phyloP scores from a whole-genome alignment of 169 alveolate species.

The Plasmodium fragile region DNA sequence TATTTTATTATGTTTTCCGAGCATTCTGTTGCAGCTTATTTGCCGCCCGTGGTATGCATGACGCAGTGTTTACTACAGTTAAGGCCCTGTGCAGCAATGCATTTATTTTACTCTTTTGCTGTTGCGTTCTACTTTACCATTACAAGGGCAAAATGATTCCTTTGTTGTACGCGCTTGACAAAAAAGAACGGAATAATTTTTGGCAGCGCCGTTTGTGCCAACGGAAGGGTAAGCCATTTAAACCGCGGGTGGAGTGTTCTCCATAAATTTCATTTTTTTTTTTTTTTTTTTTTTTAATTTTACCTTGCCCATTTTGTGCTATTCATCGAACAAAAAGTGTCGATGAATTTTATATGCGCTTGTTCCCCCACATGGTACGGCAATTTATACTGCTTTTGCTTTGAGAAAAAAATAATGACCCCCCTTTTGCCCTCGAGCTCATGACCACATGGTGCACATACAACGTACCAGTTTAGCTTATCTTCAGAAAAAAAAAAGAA shows the following conservation, averaged over 20 bases:
- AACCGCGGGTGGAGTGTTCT: neutral
- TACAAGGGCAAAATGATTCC: neutral
- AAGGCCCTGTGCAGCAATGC: neutral
- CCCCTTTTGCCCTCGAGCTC: neutral
- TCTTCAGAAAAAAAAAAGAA: neutral
- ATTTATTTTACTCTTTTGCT: neutral
- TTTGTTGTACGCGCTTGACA: neutral
- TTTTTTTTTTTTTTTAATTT: too few species aligned
- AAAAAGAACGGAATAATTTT: neutral
- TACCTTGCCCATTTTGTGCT: neutral
- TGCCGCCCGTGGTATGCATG: neutral
- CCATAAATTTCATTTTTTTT: neutral
- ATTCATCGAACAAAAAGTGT: neutral
- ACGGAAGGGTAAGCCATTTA: neutral
- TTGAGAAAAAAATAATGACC: neutral
- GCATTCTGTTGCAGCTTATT: neutral
- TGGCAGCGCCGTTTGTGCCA: neutral
- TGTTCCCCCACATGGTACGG: neutral
- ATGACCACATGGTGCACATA: neutral
- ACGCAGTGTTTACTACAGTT: neutral
- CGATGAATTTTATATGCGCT: neutral
- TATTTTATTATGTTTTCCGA: neutral
- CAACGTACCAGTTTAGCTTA: neutral
- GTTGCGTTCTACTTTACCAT: neutral
- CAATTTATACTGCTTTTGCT: neutral